Percentiles rank a stretch among this genome's conserved stretches.
phyloP scores from a whole-genome alignment of 2,329 filamentous ascomycete genomes.

The Colletotrichum kahawae region DNA sequence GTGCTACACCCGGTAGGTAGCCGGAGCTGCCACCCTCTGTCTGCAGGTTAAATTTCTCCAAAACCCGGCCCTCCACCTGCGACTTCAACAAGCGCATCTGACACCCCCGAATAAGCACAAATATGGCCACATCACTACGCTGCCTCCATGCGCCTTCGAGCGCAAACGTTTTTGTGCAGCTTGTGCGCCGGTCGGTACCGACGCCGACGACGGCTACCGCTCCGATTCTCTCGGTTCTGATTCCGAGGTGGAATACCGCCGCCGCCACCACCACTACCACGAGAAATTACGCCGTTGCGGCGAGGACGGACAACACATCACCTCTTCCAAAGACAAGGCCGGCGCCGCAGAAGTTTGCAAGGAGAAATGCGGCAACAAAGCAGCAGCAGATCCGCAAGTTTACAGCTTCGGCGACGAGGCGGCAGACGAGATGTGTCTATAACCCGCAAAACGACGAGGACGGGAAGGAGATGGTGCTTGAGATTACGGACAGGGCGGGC shows the following conservation, averaged over 20 bases:
- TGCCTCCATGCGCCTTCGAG: conserved; percentile 45
- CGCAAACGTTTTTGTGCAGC: conserved; percentile 45
- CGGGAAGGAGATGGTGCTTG: conserved; percentile 82
- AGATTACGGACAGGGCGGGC: conserved; percentile 83
- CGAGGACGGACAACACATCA: neutral
- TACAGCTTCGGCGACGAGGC: conserved; percentile 37
- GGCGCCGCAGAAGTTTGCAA: neutral
- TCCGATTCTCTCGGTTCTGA: conserved; percentile 41
- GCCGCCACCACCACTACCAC: neutral
- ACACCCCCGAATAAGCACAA: neutral
- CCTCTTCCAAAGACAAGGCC: neutral
- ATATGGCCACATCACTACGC: conserved; percentile 36
- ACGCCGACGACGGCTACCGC: conserved; percentile 23
- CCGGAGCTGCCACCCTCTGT: neutral
- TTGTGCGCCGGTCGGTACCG: conserved; percentile 38
- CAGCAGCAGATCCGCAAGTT: conserved; percentile 33
- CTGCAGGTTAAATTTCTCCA: conserved; percentile 37
- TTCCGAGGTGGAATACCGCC: conserved; percentile 26
- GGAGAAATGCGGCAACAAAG: neutral
- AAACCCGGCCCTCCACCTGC: neutral
- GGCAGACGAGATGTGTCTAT: conserved; percentile 54
- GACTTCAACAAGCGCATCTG: neutral
- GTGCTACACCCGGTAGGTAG: neutral
- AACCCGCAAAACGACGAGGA: conserved; percentile 84
- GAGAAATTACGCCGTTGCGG: neutral